A percentile compares a stretch with the other conserved stretches of the same genome.
Conservation (phyloP, 352 stramenopile species). For the Pythium aquatile region DNA sequence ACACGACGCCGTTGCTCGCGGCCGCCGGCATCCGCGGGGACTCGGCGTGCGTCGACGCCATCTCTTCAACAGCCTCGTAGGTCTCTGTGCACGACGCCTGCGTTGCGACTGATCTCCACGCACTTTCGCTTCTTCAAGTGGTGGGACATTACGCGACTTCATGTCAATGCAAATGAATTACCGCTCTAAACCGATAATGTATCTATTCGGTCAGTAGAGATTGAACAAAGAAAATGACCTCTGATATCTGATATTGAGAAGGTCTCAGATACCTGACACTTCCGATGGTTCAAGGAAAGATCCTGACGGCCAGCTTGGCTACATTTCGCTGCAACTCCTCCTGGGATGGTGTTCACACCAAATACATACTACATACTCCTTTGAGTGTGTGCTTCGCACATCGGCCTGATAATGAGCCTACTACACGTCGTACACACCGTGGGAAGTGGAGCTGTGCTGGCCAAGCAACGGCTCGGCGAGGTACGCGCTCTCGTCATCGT, state of each 20-base stretch:
- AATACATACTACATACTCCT: too few relatives aligned
- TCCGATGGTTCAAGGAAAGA: neutral
- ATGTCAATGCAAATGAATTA: neutral
- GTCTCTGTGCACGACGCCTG: neutral
- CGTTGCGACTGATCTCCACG: neutral
- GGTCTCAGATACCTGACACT: neutral
- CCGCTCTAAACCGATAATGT: neutral
- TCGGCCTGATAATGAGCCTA: neutral
- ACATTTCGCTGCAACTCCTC: neutral
- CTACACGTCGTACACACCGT: slow-evolving; percentile 16
- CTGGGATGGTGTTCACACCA: too few relatives aligned
- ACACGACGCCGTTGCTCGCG: slow-evolving; percentile 18
- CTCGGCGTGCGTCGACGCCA: neutral
- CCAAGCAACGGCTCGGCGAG: slow-evolving; percentile 52
- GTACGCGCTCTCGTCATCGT: slow-evolving; percentile 31
- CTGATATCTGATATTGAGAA: neutral
- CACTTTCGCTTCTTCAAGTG: neutral
- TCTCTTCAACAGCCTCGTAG: neutral
- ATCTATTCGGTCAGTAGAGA: neutral
- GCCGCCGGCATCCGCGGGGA: neutral
- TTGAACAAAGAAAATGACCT: neutral
- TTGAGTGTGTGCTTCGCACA: neutral
- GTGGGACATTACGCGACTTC: neutral
- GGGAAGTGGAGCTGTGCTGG: slow-evolving; percentile 3
- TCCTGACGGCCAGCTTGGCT: neutral